Evolutionary conservation across 2,329 filamentous ascomycete species (phyloP), one percentile per base, ranked within the genome.

Genomic region (Fusarium robinianum): DNA sequence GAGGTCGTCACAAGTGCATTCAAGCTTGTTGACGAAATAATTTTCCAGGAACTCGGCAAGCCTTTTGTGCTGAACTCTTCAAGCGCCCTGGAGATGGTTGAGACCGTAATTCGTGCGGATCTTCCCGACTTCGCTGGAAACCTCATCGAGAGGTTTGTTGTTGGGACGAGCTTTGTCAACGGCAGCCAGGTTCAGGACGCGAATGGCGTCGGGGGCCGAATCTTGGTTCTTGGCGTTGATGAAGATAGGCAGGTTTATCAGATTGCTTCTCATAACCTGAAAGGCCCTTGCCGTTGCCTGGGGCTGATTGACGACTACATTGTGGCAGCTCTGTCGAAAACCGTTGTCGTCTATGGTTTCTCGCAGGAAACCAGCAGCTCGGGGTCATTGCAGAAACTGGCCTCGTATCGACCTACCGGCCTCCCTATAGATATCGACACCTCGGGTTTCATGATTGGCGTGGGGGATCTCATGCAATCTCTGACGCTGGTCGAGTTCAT

Each of bases 381-480:
- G 51, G 81, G 76, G 39, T 74, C 75, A 30, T 75, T 97, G 8
- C 75, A 78, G 35, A 92, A 88, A 64, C 64, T 87, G 11, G 87
- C 88, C 1, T 81, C 83, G 3, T 95, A 90, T 66, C 82, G 90
- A 9, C 87, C 89, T 2, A 83, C 90, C 3, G 95, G 90, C 0
- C 88, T 88, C 21, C 91, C 94, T 0, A 81, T 95, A 11, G 88
- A 92, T 55, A 67, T 97, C 6, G 83, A 85, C 8, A 79, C 96
- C 10, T 80, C 82, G 2, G 87, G 80, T 1, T 84, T 85, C 55
- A 76, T 81, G 16, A 91, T 99, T 51, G 89, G 88, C 0, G 84
- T 97, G 8, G 88, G 86, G 1, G 94, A 99, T 63, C 72, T 99
- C 31, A 96, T 96, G 88, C 96, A 97, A 70, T 95, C 89, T 2